Evolutionary conservation across 2,329 filamentous ascomycete genomes (phyloP).

Genomic region (Claviceps maximensis): DNA sequence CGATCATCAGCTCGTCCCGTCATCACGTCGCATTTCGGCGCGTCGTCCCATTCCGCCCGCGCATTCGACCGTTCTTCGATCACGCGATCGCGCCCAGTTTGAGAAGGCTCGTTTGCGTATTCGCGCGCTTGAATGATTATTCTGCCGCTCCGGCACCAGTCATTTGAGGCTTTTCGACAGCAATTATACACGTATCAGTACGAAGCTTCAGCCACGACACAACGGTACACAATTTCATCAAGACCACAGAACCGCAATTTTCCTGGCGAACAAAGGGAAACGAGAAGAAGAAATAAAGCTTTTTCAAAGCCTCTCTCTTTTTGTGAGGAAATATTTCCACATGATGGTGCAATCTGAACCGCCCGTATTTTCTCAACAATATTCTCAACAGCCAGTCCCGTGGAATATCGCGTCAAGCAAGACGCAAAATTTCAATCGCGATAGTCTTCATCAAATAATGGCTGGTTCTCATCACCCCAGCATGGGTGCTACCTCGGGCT

Average conservation of each 20-base stretch:
- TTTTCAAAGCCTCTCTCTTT: too few relatives aligned
- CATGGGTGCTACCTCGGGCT: slow-evolving; percentile 32
- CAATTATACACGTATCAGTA: background rate
- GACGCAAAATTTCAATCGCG: too few relatives aligned
- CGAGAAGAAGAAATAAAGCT: too few relatives aligned
- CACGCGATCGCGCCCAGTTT: background rate
- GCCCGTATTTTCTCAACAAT: slow-evolving; percentile 13
- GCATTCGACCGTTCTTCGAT: too few relatives aligned
- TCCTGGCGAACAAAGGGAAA: too few relatives aligned
- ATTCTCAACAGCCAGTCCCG: slow-evolving; percentile 9
- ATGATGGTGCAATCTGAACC: too few relatives aligned
- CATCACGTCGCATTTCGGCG: background rate
- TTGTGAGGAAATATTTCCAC: too few relatives aligned
- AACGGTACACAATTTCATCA: background rate
- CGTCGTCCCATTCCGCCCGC: background rate
- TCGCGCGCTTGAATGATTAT: background rate
- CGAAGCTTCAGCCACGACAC: background rate
- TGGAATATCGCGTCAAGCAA: too few relatives aligned
- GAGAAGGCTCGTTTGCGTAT: background rate
- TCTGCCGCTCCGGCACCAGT: background rate
- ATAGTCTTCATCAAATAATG: too few relatives aligned
- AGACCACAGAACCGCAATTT: background rate
- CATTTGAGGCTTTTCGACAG: too few relatives aligned
- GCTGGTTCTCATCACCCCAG: background rate
- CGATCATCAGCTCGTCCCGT: too few relatives aligned